phyloP scores from a whole-genome alignment of 345 rosid genomes.

The Salix viminalis region DNA sequence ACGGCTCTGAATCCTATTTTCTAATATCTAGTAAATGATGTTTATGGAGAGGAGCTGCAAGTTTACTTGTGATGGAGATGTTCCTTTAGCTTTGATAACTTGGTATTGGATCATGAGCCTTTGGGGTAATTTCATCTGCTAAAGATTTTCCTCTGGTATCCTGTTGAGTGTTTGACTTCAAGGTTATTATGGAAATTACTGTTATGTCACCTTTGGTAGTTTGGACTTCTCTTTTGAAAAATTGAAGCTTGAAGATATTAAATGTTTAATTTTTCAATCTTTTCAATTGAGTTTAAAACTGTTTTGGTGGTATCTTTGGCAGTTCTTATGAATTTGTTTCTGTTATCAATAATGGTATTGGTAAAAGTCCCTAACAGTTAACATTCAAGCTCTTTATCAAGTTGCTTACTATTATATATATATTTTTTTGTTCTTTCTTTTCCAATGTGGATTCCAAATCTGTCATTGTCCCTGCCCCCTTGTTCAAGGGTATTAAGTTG shows the following conservation, averaged over 20 bases:
- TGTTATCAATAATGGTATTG: neutral
- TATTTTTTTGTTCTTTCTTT: neutral
- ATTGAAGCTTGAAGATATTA: neutral
- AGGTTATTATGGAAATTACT: neutral
- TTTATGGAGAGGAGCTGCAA: constrained; percentile 22
- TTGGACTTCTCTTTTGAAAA: neutral
- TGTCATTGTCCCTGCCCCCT: neutral
- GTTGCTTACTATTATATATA: neutral
- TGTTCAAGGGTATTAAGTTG: neutral
- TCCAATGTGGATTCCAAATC: neutral
- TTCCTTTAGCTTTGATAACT: constrained; percentile 15
- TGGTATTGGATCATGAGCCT: neutral
- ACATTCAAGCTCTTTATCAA: neutral
- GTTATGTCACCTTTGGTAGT: neutral
- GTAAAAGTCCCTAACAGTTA: neutral
- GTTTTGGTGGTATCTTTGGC: neutral
- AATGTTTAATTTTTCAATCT: neutral
- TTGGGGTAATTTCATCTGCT: constrained; percentile 11
- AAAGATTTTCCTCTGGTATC: neutral
- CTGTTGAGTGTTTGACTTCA: neutral
- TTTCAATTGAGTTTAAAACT: neutral
- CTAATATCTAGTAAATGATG: constrained; percentile 29
- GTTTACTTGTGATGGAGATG: constrained; percentile 13
- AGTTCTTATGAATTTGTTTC: neutral
- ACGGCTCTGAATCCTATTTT: constrained; percentile 47